These are phyloP conservation scores for Epichloe glyceriae DNA, from an alignment of 2,329 filamentous ascomycete species.

Conservation along the genomic window DNA sequence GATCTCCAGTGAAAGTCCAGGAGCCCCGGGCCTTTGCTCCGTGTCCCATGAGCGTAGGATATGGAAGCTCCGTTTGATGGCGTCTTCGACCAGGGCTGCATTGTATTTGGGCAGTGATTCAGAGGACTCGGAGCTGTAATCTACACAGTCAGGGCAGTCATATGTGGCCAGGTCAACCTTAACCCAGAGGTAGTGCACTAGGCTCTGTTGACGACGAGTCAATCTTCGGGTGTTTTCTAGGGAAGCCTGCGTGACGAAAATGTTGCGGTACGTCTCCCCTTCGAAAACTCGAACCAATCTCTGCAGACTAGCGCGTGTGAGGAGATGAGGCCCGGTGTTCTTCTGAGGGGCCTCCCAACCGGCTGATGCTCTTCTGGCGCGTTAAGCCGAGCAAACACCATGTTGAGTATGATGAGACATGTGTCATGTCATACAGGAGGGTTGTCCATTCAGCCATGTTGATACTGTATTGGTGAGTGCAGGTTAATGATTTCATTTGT, in stretches of 20 bases:
- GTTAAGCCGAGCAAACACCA: not conserved
- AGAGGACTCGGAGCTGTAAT: not conserved
- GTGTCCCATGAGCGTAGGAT: not conserved
- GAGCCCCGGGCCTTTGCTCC: not conserved
- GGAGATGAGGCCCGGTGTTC: not conserved
- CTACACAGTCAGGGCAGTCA: not conserved
- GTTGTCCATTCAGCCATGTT: not conserved
- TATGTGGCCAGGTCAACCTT: not conserved
- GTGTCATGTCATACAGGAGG: not conserved
- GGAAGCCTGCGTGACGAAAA: not conserved
- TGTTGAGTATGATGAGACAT: not conserved
- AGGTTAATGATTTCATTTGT: not conserved
- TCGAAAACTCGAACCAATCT: not conserved
- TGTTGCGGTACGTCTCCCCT: not conserved
- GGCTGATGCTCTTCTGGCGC: not conserved
- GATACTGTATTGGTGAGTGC: not conserved
- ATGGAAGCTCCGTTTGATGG: not conserved
- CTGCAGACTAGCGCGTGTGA: not conserved
- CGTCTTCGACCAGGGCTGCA: not conserved
- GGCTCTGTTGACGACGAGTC: not conserved
- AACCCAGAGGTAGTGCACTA: not conserved
- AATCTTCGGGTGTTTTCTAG: not conserved
- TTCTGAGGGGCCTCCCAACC: not conserved
- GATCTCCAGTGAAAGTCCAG: constrained; percentile 1
- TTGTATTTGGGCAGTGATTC: not conserved